Conservation (phyloP, 2,329 filamentous ascomycete genomes). For the Fusarium anguioides region DNA sequence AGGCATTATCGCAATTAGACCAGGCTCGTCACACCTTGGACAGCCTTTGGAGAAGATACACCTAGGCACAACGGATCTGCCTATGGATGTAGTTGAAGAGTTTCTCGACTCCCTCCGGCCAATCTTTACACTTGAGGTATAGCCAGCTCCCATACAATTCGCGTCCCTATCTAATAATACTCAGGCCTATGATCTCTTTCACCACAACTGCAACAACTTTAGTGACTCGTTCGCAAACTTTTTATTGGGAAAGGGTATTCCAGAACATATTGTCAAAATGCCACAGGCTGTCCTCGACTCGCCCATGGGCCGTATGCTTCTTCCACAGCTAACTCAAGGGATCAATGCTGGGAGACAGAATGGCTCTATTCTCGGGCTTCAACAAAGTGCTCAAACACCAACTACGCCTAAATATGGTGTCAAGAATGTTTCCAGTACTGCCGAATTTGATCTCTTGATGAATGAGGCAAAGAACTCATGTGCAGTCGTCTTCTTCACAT, state of each 20-base stretch:
- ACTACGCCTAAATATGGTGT: conserved; percentile 56
- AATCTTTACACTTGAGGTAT: conserved; percentile 83
- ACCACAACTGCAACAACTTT: conserved; percentile 98
- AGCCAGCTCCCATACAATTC: background rate
- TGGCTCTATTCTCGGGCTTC: conserved; percentile 65
- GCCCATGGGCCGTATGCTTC: conserved; percentile 88
- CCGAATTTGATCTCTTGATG: conserved; percentile 52
- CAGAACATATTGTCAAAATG: conserved; percentile 84
- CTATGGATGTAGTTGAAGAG: conserved; percentile 83
- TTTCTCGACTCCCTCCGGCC: conserved; percentile 86
- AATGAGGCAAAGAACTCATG: conserved; percentile 73
- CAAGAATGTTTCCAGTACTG: conserved; percentile 64
- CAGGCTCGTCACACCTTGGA: conserved; percentile 88
- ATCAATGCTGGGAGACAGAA: conserved; percentile 61
- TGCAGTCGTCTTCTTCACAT: conserved; percentile 92
- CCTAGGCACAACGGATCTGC: conserved; percentile 81
- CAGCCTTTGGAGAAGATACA: conserved; percentile 79
- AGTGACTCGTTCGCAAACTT: conserved; percentile 93
- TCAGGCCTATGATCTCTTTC: conserved; percentile 87
- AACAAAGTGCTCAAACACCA: conserved; percentile 51
- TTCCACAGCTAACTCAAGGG: conserved; percentile 72
- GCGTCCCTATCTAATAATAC: background rate
- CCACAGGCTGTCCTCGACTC: conserved; percentile 87
- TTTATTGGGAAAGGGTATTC: conserved; percentile 87
- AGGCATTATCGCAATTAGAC: conserved; percentile 82